Evolutionary conservation across 1,284 basidiomycete genomes (phyloP).

Genomic region (Heterobasidion annosum): DNA sequence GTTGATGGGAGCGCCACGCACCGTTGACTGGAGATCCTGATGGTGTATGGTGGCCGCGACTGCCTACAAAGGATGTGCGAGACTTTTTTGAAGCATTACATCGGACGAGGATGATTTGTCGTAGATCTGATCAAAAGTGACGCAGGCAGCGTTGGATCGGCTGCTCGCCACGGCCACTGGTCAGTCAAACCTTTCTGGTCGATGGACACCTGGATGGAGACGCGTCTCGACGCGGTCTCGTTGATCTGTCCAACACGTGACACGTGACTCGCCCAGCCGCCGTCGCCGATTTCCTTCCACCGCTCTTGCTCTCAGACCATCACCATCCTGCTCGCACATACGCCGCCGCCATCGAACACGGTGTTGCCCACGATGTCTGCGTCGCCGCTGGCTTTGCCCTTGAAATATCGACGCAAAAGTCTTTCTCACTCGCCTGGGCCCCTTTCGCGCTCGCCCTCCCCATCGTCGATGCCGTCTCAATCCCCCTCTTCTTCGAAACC

Average conservation of each 20-base stretch:
- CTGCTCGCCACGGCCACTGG: too few relatives aligned
- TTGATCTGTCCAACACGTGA: slow-evolving; percentile 1
- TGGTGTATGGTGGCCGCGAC: too few relatives aligned
- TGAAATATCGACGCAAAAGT: slow-evolving; percentile 10
- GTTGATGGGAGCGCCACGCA: too few relatives aligned
- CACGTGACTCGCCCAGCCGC: background rate
- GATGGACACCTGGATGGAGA: too few relatives aligned
- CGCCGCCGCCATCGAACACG: too few relatives aligned
- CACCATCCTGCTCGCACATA: background rate
- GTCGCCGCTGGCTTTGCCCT: slow-evolving; percentile 1
- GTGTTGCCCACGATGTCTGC: background rate
- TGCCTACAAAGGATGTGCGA: too few relatives aligned
- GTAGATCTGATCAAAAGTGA: too few relatives aligned
- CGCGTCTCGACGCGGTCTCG: background rate
- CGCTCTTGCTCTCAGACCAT: slow-evolving; percentile 2
- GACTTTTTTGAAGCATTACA: too few relatives aligned
- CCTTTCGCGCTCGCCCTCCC: slow-evolving; percentile 8
- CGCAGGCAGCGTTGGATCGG: too few relatives aligned
- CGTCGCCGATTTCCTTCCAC: background rate
- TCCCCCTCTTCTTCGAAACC: slow-evolving; percentile 16
- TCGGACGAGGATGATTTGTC: too few relatives aligned
- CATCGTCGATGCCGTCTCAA: slow-evolving; percentile 11
- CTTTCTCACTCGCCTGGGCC: slow-evolving; percentile 6
- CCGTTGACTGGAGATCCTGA: too few relatives aligned
- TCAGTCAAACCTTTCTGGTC: too few relatives aligned